Percentiles rank a stretch among this genome's conserved stretches.
phyloP scores from a whole-genome alignment of 345 rosid species.

The Microcos paniculata region DNA sequence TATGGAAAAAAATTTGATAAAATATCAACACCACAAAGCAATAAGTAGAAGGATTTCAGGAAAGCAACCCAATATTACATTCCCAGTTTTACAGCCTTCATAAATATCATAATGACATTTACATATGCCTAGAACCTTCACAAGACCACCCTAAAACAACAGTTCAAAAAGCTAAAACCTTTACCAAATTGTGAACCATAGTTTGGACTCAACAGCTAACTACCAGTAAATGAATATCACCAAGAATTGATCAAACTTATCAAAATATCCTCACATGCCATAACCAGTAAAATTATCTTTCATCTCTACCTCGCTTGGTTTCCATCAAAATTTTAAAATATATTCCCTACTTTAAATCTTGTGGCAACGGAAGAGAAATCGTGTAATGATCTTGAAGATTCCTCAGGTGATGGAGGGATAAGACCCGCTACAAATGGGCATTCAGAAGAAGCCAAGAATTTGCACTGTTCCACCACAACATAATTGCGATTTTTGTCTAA shows the following conservation, averaged over 20 bases:
- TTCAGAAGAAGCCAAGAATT: slow-evolving; percentile 81
- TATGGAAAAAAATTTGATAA: no score
- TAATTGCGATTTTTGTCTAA: slow-evolving; percentile 97
- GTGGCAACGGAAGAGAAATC: slow-evolving; percentile 93
- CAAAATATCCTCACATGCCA: no score
- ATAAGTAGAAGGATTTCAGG: background rate
- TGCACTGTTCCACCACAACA: slow-evolving; percentile 90
- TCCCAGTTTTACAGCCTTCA: background rate
- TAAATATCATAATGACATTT: background rate
- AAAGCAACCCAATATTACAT: background rate
- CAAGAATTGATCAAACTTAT: no score
- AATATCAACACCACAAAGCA: background rate
- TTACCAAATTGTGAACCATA: no score
- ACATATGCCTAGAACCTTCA: background rate
- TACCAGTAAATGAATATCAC: no score
- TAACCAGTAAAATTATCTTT: no score
- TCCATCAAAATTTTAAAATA: no score
- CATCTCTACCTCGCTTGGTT: no score
- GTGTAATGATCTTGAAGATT: slow-evolving; percentile 85
- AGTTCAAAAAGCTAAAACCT: background rate
- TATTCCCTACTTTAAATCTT: slow-evolving; percentile 76
- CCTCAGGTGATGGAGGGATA: slow-evolving; percentile 64
- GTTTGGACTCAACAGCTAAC: no score
- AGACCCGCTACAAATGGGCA: slow-evolving; percentile 82
- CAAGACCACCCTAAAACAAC: background rate